Conservation (phyloP, 2,329 filamentous ascomycete species). For the Xylariaceae sp. region DNA sequence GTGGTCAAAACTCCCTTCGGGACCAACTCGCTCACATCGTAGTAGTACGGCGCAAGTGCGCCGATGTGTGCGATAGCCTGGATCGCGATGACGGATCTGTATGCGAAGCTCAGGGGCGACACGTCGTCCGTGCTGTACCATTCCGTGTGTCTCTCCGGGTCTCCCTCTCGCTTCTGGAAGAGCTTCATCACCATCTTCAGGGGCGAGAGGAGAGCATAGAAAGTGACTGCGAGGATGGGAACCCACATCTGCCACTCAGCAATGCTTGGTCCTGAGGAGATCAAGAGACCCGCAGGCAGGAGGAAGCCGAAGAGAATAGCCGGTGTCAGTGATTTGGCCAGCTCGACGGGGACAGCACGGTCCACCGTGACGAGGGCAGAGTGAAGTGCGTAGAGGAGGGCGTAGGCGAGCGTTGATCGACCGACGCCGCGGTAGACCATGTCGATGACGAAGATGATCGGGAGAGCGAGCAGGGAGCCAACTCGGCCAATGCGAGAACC, state of each 20-base stretch:
- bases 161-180: not conserved
- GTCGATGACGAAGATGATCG: slow-evolving; percentile 13
- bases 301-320: slow-evolving; percentile 18
- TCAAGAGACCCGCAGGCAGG: slow-evolving; percentile 9
- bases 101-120: slow-evolving; percentile 9
- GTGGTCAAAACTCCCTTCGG: not conserved
- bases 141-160: slow-evolving; percentile 1
- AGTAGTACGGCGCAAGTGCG: not conserved
- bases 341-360: slow-evolving; percentile 11
- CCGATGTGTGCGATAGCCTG: slow-evolving; percentile 12
- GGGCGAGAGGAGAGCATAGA: not conserved
- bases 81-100: slow-evolving; percentile 4
- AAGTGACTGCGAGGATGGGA: slow-evolving; percentile 7
- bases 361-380: slow-evolving; percentile 9
- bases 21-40: not conserved
- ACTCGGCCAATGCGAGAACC: slow-evolving; percentile 22
- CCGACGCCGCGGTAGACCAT: slow-evolving; percentile 16
- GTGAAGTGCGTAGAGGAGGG: slow-evolving; percentile 8
- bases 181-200: not conserved
- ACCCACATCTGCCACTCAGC: slow-evolving; percentile 7
- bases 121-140: slow-evolving; percentile 12
- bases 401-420: slow-evolving; percentile 14
- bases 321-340: slow-evolving; percentile 19
- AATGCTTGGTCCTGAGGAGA: not conserved
- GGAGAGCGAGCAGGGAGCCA: slow-evolving; percentile 12